phyloP scores from a whole-genome alignment of 192 early-diverging fungal species.

The Coemansia sp. region DNA sequence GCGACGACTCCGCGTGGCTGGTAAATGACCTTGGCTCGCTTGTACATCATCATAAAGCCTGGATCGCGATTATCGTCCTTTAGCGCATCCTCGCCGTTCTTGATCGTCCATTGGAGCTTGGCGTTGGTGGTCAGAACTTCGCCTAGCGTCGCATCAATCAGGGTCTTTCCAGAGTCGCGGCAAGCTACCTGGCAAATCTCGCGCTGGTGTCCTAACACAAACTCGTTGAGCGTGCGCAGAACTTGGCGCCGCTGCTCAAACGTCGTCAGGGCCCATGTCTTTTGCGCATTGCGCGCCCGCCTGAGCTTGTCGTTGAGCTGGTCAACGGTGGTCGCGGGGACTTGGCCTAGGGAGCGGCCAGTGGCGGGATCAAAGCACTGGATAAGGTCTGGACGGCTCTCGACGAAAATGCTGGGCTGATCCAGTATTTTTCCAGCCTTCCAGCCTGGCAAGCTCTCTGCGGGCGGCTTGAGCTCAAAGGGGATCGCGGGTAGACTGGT shows the following conservation, averaged over 20 bases:
- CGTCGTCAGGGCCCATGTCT: conserved; percentile 66
- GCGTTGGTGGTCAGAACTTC: conserved; percentile 80
- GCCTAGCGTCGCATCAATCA: conserved; percentile 81
- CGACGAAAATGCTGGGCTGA: conserved; percentile 31
- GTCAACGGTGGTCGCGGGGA: conserved; percentile 58
- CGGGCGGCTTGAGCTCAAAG: conserved; percentile 43
- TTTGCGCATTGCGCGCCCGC: conserved; percentile 66
- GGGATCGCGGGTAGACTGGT: conserved; percentile 28
- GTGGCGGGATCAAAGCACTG: conserved; percentile 86
- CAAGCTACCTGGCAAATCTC: conserved; percentile 70
- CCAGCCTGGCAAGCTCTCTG: conserved; percentile 48
- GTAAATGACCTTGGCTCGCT: conserved; percentile 74
- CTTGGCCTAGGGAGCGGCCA: conserved; percentile 67
- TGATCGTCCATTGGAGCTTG: conserved; percentile 78
- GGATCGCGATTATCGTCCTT: conserved; percentile 66
- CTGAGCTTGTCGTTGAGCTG: conserved; percentile 62
- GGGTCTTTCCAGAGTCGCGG: conserved; percentile 81
- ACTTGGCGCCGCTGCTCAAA: conserved; percentile 75
- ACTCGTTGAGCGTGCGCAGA: conserved; percentile 70
- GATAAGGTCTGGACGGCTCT: conserved; percentile 54
- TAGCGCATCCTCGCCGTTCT: conserved; percentile 72
- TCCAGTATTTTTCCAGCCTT: conserved; percentile 23
- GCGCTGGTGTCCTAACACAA: conserved; percentile 72
- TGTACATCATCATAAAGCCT: conserved; percentile 75
- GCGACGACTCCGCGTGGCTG: conserved; percentile 81